Conservation (phyloP, 2,329 filamentous ascomycete genomes). For the Cryphonectria naterciae region DNA sequence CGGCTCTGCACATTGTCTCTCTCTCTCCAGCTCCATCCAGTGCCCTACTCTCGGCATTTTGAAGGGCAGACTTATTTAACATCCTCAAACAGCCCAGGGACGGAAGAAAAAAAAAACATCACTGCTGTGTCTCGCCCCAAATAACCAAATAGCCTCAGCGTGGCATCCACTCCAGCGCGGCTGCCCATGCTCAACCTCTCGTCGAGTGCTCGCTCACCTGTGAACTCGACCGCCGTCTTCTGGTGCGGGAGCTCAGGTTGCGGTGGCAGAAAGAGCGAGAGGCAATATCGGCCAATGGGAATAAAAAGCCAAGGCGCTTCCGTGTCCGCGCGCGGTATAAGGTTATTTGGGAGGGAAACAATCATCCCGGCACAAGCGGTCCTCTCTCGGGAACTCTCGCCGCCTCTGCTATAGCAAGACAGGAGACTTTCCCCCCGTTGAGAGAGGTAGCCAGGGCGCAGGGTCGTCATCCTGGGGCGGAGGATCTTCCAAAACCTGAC, state of each 20-base stretch:
- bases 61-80: conserved; percentile 20
- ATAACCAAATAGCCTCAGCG: background rate
- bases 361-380: background rate
- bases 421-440: background rate
- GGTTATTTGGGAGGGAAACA: background rate
- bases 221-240: conserved; percentile 12
- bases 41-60: conserved; percentile 29
- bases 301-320: conserved; percentile 10
- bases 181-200: background rate
- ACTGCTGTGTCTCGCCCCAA: conserved; percentile 8
- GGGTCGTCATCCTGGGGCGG: conserved; percentile 5
- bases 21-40: background rate
- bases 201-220: conserved; percentile 12
- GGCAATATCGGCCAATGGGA: background rate
- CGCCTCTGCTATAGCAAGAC: background rate
- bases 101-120: conserved; percentile 8
- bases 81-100: conserved; percentile 23
- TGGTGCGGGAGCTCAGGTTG: conserved; percentile 13
- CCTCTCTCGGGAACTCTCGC: background rate
- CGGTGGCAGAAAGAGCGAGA: conserved; percentile 18
- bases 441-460: conserved; percentile 7
- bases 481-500: conserved; percentile 8
- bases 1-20: background rate
- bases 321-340: conserved; percentile 14
- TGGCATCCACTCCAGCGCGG: conserved; percentile 21